phyloP scores from a whole-genome alignment of 2,329 filamentous ascomycete genomes.

The Dactylonectria macrodidyma region DNA sequence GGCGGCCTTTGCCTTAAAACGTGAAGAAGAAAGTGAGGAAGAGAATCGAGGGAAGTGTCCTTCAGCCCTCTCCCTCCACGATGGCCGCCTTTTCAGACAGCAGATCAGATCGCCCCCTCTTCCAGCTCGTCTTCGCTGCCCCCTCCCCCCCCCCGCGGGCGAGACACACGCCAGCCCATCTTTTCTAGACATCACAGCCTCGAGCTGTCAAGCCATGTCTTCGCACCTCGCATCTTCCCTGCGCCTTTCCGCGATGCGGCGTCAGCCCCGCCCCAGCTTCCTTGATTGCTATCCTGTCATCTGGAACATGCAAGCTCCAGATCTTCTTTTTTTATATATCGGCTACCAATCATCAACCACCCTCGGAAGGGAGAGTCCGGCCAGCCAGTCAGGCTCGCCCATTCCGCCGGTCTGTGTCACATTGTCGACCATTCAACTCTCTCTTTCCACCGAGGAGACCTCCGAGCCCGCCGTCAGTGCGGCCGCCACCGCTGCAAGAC shows the following conservation, averaged over 20 bases:
- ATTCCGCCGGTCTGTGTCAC: not conserved
- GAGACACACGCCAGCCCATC: slow-evolving; percentile 8
- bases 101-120: not conserved
- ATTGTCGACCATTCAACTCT: not conserved
- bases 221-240: not conserved
- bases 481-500: not conserved
- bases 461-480: not conserved
- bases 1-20: not conserved
- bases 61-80: not conserved
- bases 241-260: slow-evolving; percentile 11
- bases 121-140: not conserved
- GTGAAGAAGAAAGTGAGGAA: slow-evolving; percentile 16
- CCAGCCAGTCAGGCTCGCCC: not conserved
- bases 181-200: slow-evolving; percentile 10
- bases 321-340: slow-evolving; percentile 48
- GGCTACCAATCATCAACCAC: slow-evolving; percentile 49
- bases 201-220: slow-evolving; percentile 23
- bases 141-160: not conserved
- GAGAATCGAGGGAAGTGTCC: not conserved
- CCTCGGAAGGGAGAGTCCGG: too few relatives aligned
- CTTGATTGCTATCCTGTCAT: slow-evolving; percentile 27
- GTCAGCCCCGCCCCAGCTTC: slow-evolving; percentile 22
- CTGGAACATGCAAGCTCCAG: not conserved
- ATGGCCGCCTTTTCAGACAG: too few relatives aligned
- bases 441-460: too few relatives aligned